Conservation (phyloP, 176 grass and related monocot genomes). For the Eleusine indica region DNA sequence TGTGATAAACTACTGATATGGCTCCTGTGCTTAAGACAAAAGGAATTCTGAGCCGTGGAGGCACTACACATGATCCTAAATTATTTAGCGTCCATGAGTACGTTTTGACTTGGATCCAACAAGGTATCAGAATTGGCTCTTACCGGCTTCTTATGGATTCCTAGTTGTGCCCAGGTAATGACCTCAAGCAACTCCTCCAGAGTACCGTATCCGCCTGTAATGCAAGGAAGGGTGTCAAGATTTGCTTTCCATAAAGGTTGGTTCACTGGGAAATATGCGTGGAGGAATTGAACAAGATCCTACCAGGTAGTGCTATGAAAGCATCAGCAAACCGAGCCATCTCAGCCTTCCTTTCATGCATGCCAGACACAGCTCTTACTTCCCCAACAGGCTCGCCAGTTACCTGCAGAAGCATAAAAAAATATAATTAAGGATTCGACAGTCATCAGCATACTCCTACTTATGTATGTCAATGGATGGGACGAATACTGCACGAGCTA, state of each 20-base stretch:
- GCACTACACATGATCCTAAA: slow-evolving; percentile 34
- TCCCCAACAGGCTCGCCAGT: slow-evolving; percentile 84
- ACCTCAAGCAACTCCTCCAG: slow-evolving; percentile 90
- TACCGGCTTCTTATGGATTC: slow-evolving; percentile 98
- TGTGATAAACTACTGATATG: slow-evolving; percentile 26
- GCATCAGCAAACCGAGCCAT: slow-evolving; percentile 90
- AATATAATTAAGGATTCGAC: neutral
- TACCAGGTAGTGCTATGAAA: slow-evolving; percentile 96
- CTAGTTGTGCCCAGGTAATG: slow-evolving; percentile 91
- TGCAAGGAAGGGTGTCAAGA: slow-evolving; percentile 13
- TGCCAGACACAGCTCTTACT: slow-evolving; percentile 81
- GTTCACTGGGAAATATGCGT: neutral
- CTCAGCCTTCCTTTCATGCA: slow-evolving; percentile 97
- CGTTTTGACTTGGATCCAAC: slow-evolving; percentile 21
- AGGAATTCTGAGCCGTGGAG: slow-evolving; percentile 21
- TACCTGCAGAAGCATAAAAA: slow-evolving; percentile 51
- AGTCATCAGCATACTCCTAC: neutral
- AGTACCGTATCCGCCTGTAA: slow-evolving; percentile 85
- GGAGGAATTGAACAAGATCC: neutral
- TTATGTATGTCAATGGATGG: neutral
- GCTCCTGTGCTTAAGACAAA: slow-evolving; percentile 24
- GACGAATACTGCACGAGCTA: neutral
- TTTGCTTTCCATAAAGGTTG: neutral
- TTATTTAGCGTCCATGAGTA: slow-evolving; percentile 16
- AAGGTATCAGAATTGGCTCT: slow-evolving; percentile 33